These are phyloP conservation scores for Trichoderma hamatum DNA, from an alignment of 2,329 filamentous ascomycete genomes.

Conservation along the genomic window DNA sequence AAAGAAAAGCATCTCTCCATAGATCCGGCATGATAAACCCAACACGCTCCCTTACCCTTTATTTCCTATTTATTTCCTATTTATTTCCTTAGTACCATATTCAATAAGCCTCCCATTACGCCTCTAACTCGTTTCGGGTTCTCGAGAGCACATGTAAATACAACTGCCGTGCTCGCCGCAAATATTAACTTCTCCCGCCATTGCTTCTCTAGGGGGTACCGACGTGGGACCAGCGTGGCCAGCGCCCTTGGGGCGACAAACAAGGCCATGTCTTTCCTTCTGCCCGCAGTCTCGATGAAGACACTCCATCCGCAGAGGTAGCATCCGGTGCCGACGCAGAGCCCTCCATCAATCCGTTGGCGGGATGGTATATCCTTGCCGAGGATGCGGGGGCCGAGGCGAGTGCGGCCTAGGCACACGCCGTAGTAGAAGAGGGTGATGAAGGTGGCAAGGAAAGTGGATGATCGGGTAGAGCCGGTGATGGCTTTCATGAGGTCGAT, in stretches of 20 bases:
- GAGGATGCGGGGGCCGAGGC: slow-evolving; percentile 70
- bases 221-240: slow-evolving; percentile 72
- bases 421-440: slow-evolving; percentile 83
- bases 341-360: slow-evolving; percentile 60
- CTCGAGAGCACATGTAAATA: slow-evolving; percentile 69
- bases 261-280: slow-evolving; percentile 74
- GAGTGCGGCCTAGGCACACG: slow-evolving; percentile 75
- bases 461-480: slow-evolving; percentile 67
- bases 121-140: slow-evolving; percentile 66
- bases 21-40: neutral
- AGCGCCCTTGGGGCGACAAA: slow-evolving; percentile 81
- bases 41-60: slow-evolving; percentile 20
- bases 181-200: slow-evolving; percentile 70
- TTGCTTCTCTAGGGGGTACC: slow-evolving; percentile 64
- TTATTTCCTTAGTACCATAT: slow-evolving; percentile 50
- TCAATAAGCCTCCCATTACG: slow-evolving; percentile 65
- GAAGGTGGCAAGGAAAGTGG: slow-evolving; percentile 76
- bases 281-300: slow-evolving; percentile 66
- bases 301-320: slow-evolving; percentile 81
- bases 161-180: slow-evolving; percentile 67
- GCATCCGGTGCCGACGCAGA: slow-evolving; percentile 74
- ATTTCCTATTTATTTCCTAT: slow-evolving; percentile 32
- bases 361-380: slow-evolving; percentile 52
- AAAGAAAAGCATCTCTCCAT: neutral
- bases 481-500: slow-evolving; percentile 57